Base-by-base conservation (phyloP, 148 eudicot genomes). In the Dianthus caryophyllus region DNA sequence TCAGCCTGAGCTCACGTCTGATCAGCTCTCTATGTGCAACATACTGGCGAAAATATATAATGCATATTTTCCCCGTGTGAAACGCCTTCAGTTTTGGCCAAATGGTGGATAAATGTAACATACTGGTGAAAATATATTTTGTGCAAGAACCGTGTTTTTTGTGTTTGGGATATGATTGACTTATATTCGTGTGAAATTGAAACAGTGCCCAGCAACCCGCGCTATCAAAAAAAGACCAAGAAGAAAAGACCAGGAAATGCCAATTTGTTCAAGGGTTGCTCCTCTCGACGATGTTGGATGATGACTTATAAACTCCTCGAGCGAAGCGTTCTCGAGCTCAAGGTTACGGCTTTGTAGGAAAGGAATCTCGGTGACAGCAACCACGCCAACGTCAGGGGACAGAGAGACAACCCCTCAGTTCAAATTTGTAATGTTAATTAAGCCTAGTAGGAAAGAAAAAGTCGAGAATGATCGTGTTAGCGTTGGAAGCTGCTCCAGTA, bases 141-240 rank as follows among this genome's bases (percentile, higher is more conserved):
- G 38, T 33, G 38, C 38, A n/a, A n/a, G n/a, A n/a, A n/a, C n/a
- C n/a, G n/a, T n/a, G n/a, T n/a, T n/a, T n/a, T 33, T 33, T 2
- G 38, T 7, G 38, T 33, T 53, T 53, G 15, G 15, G 0, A 53
- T 2, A 47, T 47, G 4, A 11, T 53, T 21, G 41, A 57, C 7
- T 30, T 5, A 39, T 12, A 43, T 14, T 31, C 31, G 24, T 54
- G 25, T 64, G 41, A 18, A 57, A 53, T 36, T 27, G 6, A 71
- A 1, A 33, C 81, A 81, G 84, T 38, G 61, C 48, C 47, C 77
- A 71, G 64, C 78, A 65, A 11, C 48, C 83, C 44, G 69, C 63
- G 38, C 75, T 89, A 18, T 90, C 98, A 0, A 85, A 77, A 21
- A 75, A 87, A 78, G 98, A 93, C 65, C 95, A 84, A 22, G 85